These are phyloP conservation scores for Pythium dissimile DNA, from an alignment of 352 stramenopile genomes.

Conservation along the genomic window DNA sequence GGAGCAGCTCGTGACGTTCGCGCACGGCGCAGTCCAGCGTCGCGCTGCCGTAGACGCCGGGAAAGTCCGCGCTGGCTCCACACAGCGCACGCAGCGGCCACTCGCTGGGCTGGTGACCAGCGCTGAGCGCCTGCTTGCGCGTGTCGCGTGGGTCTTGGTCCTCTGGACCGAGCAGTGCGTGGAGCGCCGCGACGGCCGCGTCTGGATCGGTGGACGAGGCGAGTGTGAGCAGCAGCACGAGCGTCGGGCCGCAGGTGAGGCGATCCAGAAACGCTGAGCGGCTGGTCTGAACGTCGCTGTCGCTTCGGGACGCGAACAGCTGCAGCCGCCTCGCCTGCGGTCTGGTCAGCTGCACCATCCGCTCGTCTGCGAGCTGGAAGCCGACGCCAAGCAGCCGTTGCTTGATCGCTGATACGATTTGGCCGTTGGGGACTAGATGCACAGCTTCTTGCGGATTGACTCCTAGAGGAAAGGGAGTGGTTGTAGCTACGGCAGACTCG, in stretches of 20 bases:
- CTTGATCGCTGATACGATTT: constrained; percentile 34
- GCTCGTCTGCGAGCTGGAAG: constrained; percentile 41
- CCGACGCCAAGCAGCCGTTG: constrained; percentile 48
- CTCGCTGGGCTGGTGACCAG: constrained; percentile 32
- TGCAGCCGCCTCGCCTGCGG: constrained; percentile 32
- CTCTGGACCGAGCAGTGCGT: constrained; percentile 51
- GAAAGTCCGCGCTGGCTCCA: constrained; percentile 53
- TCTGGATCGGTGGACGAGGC: constrained; percentile 7
- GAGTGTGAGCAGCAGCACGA: constrained; percentile 52
- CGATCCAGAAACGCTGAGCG: constrained; percentile 37
- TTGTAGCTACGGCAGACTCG: background rate
- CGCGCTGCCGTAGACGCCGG: constrained; percentile 66
- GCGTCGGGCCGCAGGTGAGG: constrained; percentile 58
- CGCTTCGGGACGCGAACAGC: constrained; percentile 12
- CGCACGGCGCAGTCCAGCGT: constrained; percentile 45
- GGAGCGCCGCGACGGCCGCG: constrained; percentile 34
- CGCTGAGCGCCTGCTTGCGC: constrained; percentile 37
- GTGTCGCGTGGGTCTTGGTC: constrained; percentile 52
- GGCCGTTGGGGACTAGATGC: constrained; percentile 36
- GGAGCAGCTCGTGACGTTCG: constrained; percentile 71
- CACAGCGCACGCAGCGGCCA: constrained; percentile 72
- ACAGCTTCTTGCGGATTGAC: constrained; percentile 38
- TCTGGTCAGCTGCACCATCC: constrained; percentile 33
- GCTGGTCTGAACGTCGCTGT: constrained; percentile 4
- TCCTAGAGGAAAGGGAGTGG: constrained; percentile 26